Evolutionary conservation across 768 basidiomycete species (phyloP).

Genomic region (Cubamyces sp.): DNA sequence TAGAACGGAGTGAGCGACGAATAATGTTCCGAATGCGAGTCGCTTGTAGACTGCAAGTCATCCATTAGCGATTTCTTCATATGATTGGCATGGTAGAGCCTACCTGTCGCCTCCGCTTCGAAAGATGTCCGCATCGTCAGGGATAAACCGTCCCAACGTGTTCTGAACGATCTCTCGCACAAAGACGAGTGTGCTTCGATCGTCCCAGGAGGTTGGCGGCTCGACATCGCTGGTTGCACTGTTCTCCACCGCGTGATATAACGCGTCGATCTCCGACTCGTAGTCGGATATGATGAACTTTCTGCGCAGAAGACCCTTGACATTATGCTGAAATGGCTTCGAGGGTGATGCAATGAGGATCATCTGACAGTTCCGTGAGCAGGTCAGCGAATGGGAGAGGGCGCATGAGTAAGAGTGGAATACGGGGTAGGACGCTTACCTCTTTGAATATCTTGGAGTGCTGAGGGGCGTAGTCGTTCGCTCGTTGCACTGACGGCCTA

Average conservation of each 20-base stretch:
- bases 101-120: conserved; percentile 45
- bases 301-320: conserved; percentile 36
- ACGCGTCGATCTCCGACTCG: conserved; percentile 42
- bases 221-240: conserved; percentile 36
- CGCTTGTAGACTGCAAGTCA: conserved; percentile 33
- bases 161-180: conserved; percentile 39
- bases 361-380: conserved; percentile 28
- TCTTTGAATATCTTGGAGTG: conserved; percentile 53
- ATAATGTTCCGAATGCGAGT: conserved; percentile 39
- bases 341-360: conserved; percentile 34
- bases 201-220: conserved; percentile 34
- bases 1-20: conserved; percentile 31
- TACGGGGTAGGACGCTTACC: conserved; percentile 33
- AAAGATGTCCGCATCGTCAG: conserved; percentile 43
- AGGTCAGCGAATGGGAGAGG: not conserved
- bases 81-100: not conserved
- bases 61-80: not conserved
- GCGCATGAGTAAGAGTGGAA: too few species aligned
- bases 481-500: conserved; percentile 38
- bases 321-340: conserved; percentile 38
- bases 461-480: conserved; percentile 46
- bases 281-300: conserved; percentile 36
- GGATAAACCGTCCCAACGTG: conserved; percentile 34
- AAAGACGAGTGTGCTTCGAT: conserved; percentile 30
- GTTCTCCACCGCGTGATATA: conserved; percentile 40